A percentile compares a stretch with the other conserved stretches of the same genome.
Conservation (phyloP, 202 grass and related monocot genomes). For the Zizania palustris region DNA sequence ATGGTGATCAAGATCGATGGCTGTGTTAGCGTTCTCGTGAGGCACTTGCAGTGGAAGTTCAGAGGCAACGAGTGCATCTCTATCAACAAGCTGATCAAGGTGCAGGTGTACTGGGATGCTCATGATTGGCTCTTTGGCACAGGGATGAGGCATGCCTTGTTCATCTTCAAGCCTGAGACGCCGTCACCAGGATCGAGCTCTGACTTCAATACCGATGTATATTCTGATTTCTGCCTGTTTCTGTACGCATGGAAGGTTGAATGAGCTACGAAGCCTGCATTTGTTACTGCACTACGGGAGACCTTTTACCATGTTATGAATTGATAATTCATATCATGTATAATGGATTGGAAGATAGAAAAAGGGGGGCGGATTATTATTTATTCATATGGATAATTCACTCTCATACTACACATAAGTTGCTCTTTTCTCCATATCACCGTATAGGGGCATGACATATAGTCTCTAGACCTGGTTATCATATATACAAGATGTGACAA, state of each 20-base stretch:
- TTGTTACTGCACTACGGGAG: conserved; percentile 36
- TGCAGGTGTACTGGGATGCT: conserved; percentile 92
- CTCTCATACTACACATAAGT: too few relatives aligned
- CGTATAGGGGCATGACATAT: too few relatives aligned
- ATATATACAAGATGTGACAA: too few relatives aligned
- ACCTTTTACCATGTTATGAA: conserved; percentile 43
- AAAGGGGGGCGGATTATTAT: conserved; percentile 32
- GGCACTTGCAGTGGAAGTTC: conserved; percentile 92
- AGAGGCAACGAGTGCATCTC: conserved; percentile 84
- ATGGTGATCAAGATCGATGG: conserved; percentile 87
- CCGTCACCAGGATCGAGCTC: conserved; percentile 2
- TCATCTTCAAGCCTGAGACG: conserved; percentile 82
- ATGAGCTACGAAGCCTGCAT: conserved; percentile 39
- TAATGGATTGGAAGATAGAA: conserved; percentile 36
- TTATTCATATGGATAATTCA: too few relatives aligned
- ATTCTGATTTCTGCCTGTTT: conserved; percentile 79
- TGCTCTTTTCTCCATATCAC: too few relatives aligned
- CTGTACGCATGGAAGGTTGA: conserved; percentile 92
- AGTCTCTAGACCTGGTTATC: too few relatives aligned
- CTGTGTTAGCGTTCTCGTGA: conserved; percentile 55
- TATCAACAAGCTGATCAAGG: conserved; percentile 68
- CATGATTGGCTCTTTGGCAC: conserved; percentile 87
- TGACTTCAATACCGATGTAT: conserved; percentile 21
- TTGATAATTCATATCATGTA: conserved; percentile 44
- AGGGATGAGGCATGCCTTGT: conserved; percentile 73